A percentile compares a stretch with the other conserved stretches of the same genome.
These are phyloP conservation scores for Phytophthora citrophthora DNA, from an alignment of 352 stramenopile species.

Conservation along the genomic window DNA sequence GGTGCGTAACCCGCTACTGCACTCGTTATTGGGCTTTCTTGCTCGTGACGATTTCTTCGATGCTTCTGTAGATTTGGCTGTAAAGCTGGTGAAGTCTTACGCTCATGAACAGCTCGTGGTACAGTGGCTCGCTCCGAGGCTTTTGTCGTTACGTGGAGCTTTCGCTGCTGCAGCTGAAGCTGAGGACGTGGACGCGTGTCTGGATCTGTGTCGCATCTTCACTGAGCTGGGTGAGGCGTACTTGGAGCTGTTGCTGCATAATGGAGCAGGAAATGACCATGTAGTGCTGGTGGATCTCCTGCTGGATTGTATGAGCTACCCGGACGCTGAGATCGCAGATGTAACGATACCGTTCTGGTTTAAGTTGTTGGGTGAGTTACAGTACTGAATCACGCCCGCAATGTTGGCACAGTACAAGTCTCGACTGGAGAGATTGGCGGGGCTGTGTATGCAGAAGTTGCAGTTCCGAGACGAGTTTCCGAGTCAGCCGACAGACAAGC, in stretches of 20 bases:
- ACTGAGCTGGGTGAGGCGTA: slow-evolving; percentile 91
- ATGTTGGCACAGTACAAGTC: slow-evolving; percentile 53
- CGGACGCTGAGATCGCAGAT: slow-evolving; percentile 80
- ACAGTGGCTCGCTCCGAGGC: slow-evolving; percentile 79
- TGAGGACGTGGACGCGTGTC: slow-evolving; percentile 79
- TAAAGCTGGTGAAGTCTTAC: slow-evolving; percentile 80
- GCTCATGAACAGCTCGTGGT: slow-evolving; percentile 60
- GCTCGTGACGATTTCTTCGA: slow-evolving; percentile 85
- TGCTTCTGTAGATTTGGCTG: slow-evolving; percentile 77
- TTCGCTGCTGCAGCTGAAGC: slow-evolving; percentile 56
- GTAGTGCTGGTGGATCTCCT: slow-evolving; percentile 79
- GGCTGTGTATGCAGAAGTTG: slow-evolving; percentile 83
- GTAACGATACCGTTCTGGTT: slow-evolving; percentile 89
- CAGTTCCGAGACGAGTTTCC: slow-evolving; percentile 80
- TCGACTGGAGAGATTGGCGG: slow-evolving; percentile 63
- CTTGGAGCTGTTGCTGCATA: slow-evolving; percentile 72
- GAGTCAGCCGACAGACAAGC: slow-evolving; percentile 65
- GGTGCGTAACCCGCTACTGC: slow-evolving; percentile 70
- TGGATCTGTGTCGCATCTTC: slow-evolving; percentile 89
- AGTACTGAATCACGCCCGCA: slow-evolving; percentile 14
- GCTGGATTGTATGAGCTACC: slow-evolving; percentile 88
- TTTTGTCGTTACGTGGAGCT: slow-evolving; percentile 69
- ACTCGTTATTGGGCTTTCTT: slow-evolving; percentile 71
- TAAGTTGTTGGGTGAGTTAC: slow-evolving; percentile 61
- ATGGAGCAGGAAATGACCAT: slow-evolving; percentile 50